Evolutionary conservation across 2,329 filamentous ascomycete genomes (phyloP), one percentile per base, ranked within the genome.

Genomic region (Stachybotrys echinatus): DNA sequence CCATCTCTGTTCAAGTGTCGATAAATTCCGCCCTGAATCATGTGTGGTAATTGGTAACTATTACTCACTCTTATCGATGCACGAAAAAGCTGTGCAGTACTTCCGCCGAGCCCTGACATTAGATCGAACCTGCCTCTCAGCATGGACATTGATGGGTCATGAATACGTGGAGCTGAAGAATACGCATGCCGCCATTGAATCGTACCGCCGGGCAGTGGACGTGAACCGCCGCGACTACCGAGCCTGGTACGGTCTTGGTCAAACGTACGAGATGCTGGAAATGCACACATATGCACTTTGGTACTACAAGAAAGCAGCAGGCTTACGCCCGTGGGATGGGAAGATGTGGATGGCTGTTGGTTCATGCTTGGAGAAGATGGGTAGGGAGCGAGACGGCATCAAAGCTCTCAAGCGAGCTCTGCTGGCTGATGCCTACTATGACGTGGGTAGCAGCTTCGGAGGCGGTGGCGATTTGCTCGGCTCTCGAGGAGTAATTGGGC

Each of bases 301-400:
- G 80, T 99, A 99, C 70, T 96, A 96, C 73, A 95, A 97, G 64
- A 90, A 94, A 50, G 94, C 94, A 0, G 92, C 92, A 1, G 89
- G 91, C 0, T 75, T 99, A 2, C 84, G 92, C n/a, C 91, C 92
- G 0, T 96, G 92, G 77, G 94, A 99, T 59, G 89, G 92, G 0
- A 97, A 97, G 69, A 95, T 99, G 89, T 99, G 94, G 94, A 88
- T 94, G 74, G 94, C 94, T 0, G 91, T 99, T 5, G 94, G 89
- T 10, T 88, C 88, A 31, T 96, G 92, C 65, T 85, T 95, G 55
- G 87, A 92, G 54, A 92, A 92, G 65, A 95, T 96, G 79, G 87
- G 85, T 48, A 84, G 92, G 49, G 77, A 89, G 47, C 80, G 85
- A n/a, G 92, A 96, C 59, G 92, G 90, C 23, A 96, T 99, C 67